Conservation (phyloP, 1,139 yeast genomes). For the Yamadazyma diddensiae region DNA sequence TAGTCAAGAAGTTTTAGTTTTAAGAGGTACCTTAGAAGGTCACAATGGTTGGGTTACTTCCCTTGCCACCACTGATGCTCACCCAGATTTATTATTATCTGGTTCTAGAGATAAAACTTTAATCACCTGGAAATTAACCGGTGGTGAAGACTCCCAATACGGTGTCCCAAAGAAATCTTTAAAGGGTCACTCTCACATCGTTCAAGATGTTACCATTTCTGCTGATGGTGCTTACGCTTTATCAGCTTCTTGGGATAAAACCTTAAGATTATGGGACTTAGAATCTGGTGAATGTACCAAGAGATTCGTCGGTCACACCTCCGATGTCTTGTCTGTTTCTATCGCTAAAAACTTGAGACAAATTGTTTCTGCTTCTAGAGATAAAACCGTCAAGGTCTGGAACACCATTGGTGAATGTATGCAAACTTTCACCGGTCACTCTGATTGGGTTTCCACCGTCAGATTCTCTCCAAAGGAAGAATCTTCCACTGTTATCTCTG, state of each 20-base stretch:
- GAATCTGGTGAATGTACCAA: slow-evolving; percentile 91
- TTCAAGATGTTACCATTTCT: slow-evolving; percentile 96
- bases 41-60: slow-evolving; percentile 92
- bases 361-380: slow-evolving; percentile 98
- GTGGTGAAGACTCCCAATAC: slow-evolving; percentile 90
- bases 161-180: slow-evolving; percentile 98
- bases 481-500: slow-evolving; percentile 84
- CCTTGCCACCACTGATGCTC: slow-evolving; percentile 96
- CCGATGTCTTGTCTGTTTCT: slow-evolving; percentile 96
- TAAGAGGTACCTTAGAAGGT: slow-evolving; percentile 99
- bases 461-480: slow-evolving; percentile 85
- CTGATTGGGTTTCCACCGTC: slow-evolving; percentile 99
- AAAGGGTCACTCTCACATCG: slow-evolving; percentile 99
- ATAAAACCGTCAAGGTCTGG: slow-evolving; percentile 99
- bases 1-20: slow-evolving; percentile 92
- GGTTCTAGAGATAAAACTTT: slow-evolving; percentile 99
- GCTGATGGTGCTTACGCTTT: slow-evolving; percentile 98
- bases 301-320: slow-evolving; percentile 98
- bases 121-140: slow-evolving; percentile 98
- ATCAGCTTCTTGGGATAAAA: slow-evolving; percentile 99
- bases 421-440: slow-evolving; percentile 92
- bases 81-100: slow-evolving; percentile 97
- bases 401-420: slow-evolving; percentile 98
- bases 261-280: slow-evolving; percentile 98
- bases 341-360: slow-evolving; percentile 97